A percentile compares a stretch with the other conserved stretches of the same genome.
These are phyloP conservation scores for Pelargonium myrrhifolium DNA, from an alignment of 441 rosid genomes.

Conservation along the genomic window DNA sequence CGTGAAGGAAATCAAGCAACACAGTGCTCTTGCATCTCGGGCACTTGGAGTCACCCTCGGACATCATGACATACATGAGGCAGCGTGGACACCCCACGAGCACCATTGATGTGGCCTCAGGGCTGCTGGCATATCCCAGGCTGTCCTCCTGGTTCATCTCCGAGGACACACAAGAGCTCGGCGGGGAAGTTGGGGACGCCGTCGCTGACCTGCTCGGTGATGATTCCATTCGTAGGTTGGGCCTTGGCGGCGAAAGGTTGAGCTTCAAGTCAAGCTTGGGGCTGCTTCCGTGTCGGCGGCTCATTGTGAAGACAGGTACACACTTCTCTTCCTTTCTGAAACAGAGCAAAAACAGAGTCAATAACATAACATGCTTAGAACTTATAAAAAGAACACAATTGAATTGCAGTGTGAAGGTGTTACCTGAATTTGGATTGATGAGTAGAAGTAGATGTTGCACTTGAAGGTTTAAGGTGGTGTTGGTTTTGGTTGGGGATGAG, in stretches of 20 bases:
- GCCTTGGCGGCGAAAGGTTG: constrained; percentile 79
- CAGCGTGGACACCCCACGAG: constrained; percentile 94
- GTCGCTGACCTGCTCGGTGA: constrained; percentile 61
- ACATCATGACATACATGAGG: constrained; percentile 95
- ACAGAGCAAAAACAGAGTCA: neutral
- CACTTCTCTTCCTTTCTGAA: constrained; percentile 11
- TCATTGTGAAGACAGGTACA: constrained; percentile 35
- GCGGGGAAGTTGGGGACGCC: constrained; percentile 67
- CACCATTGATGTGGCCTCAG: constrained; percentile 83
- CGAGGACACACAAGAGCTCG: constrained; percentile 85
- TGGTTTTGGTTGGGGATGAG: constrained; percentile 26
- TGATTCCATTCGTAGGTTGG: constrained; percentile 24
- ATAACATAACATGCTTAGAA: neutral
- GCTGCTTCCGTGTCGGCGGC: constrained; percentile 46
- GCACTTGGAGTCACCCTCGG: constrained; percentile 84
- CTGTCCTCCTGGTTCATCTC: constrained; percentile 55
- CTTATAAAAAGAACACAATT: neutral
- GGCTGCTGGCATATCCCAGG: constrained; percentile 47
- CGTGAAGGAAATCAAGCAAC: constrained; percentile 80
- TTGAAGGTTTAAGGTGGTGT: constrained; percentile 12
- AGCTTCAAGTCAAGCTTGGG: constrained; percentile 82
- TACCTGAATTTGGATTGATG: constrained; percentile 22
- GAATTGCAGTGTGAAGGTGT: neutral
- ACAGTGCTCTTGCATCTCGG: constrained; percentile 97
- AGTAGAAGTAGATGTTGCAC: neutral